Percentiles rank a stretch among this genome's conserved stretches.
These are phyloP conservation scores for Arthrobotrys sinensis DNA, from an alignment of 2,329 filamentous ascomycete species.

Conservation along the genomic window DNA sequence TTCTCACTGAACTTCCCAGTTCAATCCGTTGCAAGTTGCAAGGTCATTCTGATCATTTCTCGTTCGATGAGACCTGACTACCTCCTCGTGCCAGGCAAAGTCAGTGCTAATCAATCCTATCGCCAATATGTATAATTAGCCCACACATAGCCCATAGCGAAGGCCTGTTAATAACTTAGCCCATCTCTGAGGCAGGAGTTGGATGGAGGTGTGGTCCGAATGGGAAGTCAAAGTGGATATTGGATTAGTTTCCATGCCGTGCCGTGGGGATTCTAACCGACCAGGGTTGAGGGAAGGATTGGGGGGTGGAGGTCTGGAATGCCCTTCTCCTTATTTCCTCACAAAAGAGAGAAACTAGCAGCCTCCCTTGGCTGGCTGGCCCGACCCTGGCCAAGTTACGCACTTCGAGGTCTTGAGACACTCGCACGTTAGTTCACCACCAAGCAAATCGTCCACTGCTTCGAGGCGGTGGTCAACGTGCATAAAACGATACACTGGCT, in stretches of 20 bases:
- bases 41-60: constrained; percentile 42
- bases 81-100: constrained; percentile 44
- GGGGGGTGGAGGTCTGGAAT: constrained; percentile 56
- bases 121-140: constrained; percentile 54
- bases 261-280: constrained; percentile 61
- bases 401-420: constrained; percentile 59
- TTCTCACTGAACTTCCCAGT: constrained; percentile 39
- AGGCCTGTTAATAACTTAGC: constrained; percentile 39
- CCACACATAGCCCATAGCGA: constrained; percentile 33
- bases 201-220: constrained; percentile 51
- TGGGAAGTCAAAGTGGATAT: constrained; percentile 57
- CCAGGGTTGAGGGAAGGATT: constrained; percentile 32
- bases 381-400: constrained; percentile 46
- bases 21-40: constrained; percentile 32
- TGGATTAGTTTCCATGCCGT: constrained; percentile 61
- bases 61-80: constrained; percentile 38
- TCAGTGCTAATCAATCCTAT: constrained; percentile 50
- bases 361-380: constrained; percentile 12
- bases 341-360: constrained; percentile 42
- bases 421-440: constrained; percentile 17
- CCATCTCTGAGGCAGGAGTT: constrained; percentile 53
- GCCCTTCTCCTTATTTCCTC: constrained; percentile 54
- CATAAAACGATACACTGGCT: constrained; percentile 36
- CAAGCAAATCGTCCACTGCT: constrained; percentile 34
- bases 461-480: constrained; percentile 55